Base-by-base conservation (phyloP, 2,329 filamentous ascomycete genomes). In the Colletotrichum shisoi region DNA sequence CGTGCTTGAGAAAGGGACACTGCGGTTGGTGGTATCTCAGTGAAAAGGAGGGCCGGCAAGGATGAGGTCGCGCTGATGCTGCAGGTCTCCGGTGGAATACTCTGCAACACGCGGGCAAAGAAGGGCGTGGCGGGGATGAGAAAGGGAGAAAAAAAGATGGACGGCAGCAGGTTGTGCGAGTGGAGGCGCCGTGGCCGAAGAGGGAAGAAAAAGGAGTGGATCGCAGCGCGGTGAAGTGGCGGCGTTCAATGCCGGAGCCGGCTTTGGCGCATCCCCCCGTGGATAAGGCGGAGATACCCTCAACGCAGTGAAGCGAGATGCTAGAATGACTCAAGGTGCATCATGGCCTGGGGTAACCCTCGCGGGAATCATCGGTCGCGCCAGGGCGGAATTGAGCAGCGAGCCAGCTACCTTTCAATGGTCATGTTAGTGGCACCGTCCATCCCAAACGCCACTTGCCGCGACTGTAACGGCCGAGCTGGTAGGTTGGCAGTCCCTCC, bases 351-450 rank as follows among this genome's bases (percentile, higher is more conserved):
- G 24, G 39, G 39, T 15, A 56, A 31, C 24, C 24, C n/a, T 61
- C 56, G 56, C 62, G 54, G 21, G 39, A 54, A 65, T 53, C 15
- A 40, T 48, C 57, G 48, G 62, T 34, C 21, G 49, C 48, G 48
- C 24, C 27, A 34, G 27, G 31, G 31, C 31, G 31, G 31, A 8
- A 34, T 34, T 34, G 31, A 34, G 31, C 31, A 34, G 7, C 31
- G 31, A 34, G 31, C 31, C 31, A 34, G 31, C 7, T 3, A 34
- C 2, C 7, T 34, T 34, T 9, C 8, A 34, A 9, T 34, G 31
- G 8, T 9, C 3, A 11, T 34, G 8, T 34, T 34, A 34, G 31
- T 34, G 31, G 31, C 31, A 34, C 31, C 24, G 8, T 51, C 24
- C n/a, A 17, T 17, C 27, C 15, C 15, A n/a, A 34, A 17, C n/a